Base-by-base conservation (phyloP, 148 eudicot genomes). In the Drosera capensis region DNA sequence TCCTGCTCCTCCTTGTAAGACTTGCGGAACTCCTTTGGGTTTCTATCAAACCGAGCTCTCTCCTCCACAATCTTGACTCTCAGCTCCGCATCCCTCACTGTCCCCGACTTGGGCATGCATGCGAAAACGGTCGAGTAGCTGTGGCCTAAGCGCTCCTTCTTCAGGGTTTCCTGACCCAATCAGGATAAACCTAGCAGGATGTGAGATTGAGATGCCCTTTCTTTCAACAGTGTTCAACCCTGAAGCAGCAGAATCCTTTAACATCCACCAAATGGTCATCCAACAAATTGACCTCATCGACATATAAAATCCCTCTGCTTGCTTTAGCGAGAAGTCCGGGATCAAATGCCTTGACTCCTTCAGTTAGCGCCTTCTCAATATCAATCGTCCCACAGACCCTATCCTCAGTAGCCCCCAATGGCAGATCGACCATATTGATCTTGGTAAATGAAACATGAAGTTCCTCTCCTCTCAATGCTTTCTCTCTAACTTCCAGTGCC, bases 311-410 rank as follows among this genome's bases (percentile, higher is more conserved):
- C 3, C 94, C 96, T 47, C 94, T 56, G 47, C 80, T 83, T 23
- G 96, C 94, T 73, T 88, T 88, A 35, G 96, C 94, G 20, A 80
- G 78, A 60, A 88, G 90, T 14, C 96, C 96, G 3, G 94, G 96
- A 68, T 87, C 96, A 62, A 87, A 87, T 0, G 96, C 96, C 66
- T 87, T 87, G 26, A 87, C 73, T 52, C 94, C 96, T 40, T 87
- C 96, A 0, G 94, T 79, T 23, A 87, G 75, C 23, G 96, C 96
- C 62, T 87, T 87, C 53, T 87, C 96, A 39, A 82, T 87, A 64
- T 87, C 94, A 3, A 87, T 87, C 0, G 96, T 87, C 24, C 96
- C 96, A 49, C 96, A 82, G 20, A 87, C 96, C 57, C 96, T 59
- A 68, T 87, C 96, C 46, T 87, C 94, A 1, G 96, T 87, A 21